Evolutionary conservation across 208 protist species (phyloP).

Genomic region (Leishmania mexicana): DNA sequence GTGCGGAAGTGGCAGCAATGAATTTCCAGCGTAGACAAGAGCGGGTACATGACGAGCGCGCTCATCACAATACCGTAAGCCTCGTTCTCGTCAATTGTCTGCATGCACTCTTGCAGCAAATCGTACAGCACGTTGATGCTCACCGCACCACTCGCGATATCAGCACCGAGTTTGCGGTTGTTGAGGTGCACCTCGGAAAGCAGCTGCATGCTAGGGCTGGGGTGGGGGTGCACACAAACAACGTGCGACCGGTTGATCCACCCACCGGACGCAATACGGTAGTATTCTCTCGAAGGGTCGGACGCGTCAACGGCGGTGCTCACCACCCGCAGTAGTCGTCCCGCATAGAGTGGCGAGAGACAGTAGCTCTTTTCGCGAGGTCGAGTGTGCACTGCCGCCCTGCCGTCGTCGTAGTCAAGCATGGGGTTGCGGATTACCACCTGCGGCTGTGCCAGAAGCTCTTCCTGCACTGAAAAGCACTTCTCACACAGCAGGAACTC

Average conservation of each 20-base stretch:
- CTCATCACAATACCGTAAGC: constrained; percentile 77
- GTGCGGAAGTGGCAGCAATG: constrained; percentile 16
- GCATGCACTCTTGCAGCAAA: constrained; percentile 65
- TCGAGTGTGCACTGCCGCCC: constrained; percentile 60
- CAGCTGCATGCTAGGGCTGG: constrained; percentile 32
- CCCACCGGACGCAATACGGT: constrained; percentile 66
- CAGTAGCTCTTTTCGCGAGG: constrained; percentile 56
- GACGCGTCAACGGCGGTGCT: constrained; percentile 51
- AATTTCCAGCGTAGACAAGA: constrained; percentile 33
- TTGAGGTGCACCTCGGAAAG: constrained; percentile 28
- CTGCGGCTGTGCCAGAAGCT: constrained; percentile 53
- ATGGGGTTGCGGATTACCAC: constrained; percentile 76
- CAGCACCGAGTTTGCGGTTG: constrained; percentile 24
- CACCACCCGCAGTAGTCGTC: constrained; percentile 68
- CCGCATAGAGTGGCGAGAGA: constrained; percentile 68
- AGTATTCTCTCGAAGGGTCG: constrained; percentile 58
- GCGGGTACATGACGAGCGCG: constrained; percentile 63
- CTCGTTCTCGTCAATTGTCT: constrained; percentile 65
- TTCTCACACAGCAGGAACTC: constrained; percentile 70
- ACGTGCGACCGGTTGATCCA: constrained; percentile 78
- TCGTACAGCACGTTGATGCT: constrained; percentile 31
- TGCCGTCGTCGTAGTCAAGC: constrained; percentile 46
- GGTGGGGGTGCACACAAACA: constrained; percentile 51
- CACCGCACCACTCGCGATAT: constrained; percentile 24
- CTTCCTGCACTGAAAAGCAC: constrained; percentile 80